These are phyloP conservation scores for Austropuccinia psidii DNA, from an alignment of 1,284 basidiomycete species.

Conservation along the genomic window DNA sequence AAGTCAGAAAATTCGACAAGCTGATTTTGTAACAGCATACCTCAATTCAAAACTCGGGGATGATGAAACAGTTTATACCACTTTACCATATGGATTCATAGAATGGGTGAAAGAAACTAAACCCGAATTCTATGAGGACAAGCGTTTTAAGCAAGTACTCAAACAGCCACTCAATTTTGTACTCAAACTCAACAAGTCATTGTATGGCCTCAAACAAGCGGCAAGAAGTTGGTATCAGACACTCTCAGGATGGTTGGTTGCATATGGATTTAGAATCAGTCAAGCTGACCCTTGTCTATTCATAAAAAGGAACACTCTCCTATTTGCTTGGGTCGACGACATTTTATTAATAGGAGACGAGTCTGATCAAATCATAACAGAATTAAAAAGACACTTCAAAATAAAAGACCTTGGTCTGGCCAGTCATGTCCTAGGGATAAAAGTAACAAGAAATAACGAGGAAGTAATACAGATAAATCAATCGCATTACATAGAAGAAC, in stretches of 20 bases:
- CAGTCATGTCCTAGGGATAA: constrained; percentile 26
- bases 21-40: constrained; percentile 29
- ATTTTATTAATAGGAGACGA: constrained; percentile 13
- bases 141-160: no score
- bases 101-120: constrained; percentile 30
- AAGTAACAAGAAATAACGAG: background rate
- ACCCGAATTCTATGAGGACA: no score
- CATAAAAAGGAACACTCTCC: background rate
- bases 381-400: constrained; percentile 16
- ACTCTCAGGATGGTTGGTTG: background rate
- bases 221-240: background rate
- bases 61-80: constrained; percentile 12
- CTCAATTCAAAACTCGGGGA: constrained; percentile 9
- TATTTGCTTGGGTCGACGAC: constrained; percentile 27
- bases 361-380: background rate
- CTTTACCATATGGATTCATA: constrained; percentile 10
- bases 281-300: background rate
- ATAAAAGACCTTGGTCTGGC: constrained; percentile 25
- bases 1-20: background rate
- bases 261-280: background rate
- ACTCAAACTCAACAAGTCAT: constrained; percentile 14
- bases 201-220: constrained; percentile 2
- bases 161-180: no score
- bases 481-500: constrained; percentile 4
- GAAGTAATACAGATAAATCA: background rate